phyloP scores from a whole-genome alignment of 805 yeast species.

The Naumovozyma baii region DNA sequence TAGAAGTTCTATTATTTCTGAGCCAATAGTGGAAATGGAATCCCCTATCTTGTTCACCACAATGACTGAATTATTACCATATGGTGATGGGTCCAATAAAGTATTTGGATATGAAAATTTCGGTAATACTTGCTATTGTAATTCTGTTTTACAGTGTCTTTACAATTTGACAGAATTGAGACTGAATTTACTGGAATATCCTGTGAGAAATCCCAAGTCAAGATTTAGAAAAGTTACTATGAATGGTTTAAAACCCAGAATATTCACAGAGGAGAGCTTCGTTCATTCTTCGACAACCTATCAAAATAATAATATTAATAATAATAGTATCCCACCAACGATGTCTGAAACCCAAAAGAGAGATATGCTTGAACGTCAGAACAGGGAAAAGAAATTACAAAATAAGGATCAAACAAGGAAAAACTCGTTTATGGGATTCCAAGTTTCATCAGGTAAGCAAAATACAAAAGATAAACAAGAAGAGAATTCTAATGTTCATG shows the following conservation, averaged over 20 bases:
- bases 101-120: constrained; percentile 76
- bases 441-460: not conserved
- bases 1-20: not conserved
- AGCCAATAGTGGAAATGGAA: not conserved
- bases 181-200: constrained; percentile 40
- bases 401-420: constrained; percentile 3
- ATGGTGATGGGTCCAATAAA: constrained; percentile 50
- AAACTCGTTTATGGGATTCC: constrained; percentile 7
- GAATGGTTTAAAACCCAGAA: constrained; percentile 32
- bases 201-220: constrained; percentile 28
- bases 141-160: constrained; percentile 82
- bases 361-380: not conserved
- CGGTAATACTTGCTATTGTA: constrained; percentile 91
- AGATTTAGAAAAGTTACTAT: constrained; percentile 35
- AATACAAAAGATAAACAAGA: not conserved
- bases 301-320: constrained; percentile 3
- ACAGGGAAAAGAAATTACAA: constrained; percentile 7
- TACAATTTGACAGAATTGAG: constrained; percentile 69
- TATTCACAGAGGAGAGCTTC: constrained; percentile 25
- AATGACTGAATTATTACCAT: constrained; percentile 4
- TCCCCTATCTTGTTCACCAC: constrained; percentile 1
- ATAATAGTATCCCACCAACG: not conserved
- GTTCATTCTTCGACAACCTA: constrained; percentile 1
- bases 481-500: not conserved
- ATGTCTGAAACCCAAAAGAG: not conserved